These are phyloP conservation scores for Didymosphaeria variabile DNA, from an alignment of 2,329 filamentous ascomycete genomes.

Conservation along the genomic window DNA sequence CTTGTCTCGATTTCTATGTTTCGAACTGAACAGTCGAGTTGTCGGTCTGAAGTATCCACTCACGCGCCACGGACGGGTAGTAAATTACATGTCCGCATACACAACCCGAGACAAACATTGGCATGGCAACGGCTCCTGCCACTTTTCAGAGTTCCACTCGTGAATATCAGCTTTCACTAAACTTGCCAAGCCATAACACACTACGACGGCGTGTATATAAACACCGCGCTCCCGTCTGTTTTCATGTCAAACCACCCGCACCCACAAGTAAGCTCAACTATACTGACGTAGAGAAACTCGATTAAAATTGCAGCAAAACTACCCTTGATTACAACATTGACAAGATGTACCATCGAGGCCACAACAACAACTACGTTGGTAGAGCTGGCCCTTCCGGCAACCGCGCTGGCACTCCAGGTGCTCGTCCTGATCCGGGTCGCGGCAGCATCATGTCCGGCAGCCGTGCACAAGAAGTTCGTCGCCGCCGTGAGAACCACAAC, in stretches of 20 bases:
- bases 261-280: not conserved
- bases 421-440: constrained; percentile 7
- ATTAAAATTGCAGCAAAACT: not conserved
- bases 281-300: not conserved
- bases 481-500: not conserved
- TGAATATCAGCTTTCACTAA: not conserved
- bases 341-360: not conserved
- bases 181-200: not conserved
- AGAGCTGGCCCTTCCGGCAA: not conserved
- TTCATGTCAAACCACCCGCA: not conserved
- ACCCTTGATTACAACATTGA: not conserved
- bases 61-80: not conserved
- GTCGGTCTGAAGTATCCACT: not conserved
- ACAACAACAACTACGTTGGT: not conserved
- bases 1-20: too few species aligned
- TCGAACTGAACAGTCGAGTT: too few species aligned
- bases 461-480: constrained; percentile 6
- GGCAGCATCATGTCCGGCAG: constrained; percentile 14
- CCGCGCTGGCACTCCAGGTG: constrained; percentile 4
- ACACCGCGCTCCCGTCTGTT: not conserved
- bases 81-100: too few species aligned
- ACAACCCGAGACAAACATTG: not conserved
- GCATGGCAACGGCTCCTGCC: not conserved
- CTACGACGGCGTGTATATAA: not conserved
- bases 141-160: not conserved